Evolutionary conservation across 2,329 filamentous ascomycete genomes (phyloP).

Genomic region (Cytospora mali): DNA sequence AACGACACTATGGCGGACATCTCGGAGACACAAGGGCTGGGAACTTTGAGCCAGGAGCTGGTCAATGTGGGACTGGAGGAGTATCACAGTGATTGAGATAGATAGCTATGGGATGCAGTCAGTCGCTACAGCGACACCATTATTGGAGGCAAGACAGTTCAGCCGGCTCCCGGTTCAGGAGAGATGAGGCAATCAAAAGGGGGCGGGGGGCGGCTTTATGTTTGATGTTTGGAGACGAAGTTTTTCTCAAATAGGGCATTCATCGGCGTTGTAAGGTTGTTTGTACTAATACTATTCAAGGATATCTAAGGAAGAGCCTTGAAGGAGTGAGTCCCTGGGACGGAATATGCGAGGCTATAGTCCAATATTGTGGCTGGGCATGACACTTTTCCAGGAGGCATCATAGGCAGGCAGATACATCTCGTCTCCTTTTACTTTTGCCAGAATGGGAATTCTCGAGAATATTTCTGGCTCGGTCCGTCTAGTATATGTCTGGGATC

Average conservation of each 20-base stretch:
- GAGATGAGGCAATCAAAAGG: neutral
- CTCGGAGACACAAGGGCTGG: slow-evolving; percentile 52
- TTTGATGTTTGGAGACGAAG: neutral
- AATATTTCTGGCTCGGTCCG: neutral
- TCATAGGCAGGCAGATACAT: neutral
- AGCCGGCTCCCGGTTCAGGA: neutral
- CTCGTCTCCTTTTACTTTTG: neutral
- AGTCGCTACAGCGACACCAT: neutral
- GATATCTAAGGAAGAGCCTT: neutral
- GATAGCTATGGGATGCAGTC: neutral
- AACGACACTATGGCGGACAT: slow-evolving; percentile 75
- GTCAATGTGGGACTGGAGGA: slow-evolving; percentile 9
- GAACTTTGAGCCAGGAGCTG: slow-evolving; percentile 46
- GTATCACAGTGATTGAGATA: slow-evolving; percentile 12
- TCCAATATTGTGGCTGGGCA: neutral
- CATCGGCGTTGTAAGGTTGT: neutral
- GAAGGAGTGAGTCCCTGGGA: neutral
- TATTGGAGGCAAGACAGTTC: neutral
- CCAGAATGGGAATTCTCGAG: neutral
- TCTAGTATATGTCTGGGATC: neutral
- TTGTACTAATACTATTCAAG: neutral
- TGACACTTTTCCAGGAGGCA: neutral
- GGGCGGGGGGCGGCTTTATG: neutral
- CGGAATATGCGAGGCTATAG: neutral
- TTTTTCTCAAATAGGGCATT: neutral